A percentile compares a stretch with the other conserved stretches of the same genome.
These are phyloP conservation scores for Zasmidium angulare DNA, from an alignment of 2,329 filamentous ascomycete species.

Conservation along the genomic window DNA sequence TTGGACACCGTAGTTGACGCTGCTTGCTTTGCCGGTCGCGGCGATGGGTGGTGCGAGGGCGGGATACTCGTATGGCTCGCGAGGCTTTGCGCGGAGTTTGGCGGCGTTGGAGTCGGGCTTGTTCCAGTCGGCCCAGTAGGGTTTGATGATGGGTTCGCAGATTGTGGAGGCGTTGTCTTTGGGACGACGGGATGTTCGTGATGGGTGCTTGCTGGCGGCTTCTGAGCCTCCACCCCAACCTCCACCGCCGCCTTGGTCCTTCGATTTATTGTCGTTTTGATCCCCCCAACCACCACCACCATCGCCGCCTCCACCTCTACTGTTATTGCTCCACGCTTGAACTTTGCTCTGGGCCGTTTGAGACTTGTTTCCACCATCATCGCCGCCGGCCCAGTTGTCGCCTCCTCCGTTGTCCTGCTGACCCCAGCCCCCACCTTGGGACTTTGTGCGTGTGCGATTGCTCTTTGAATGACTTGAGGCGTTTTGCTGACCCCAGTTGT, in stretches of 20 bases:
- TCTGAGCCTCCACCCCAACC: neutral
- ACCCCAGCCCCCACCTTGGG: neutral
- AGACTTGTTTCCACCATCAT: neutral
- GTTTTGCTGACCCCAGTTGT: constrained; percentile 6
- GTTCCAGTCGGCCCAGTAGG: constrained; percentile 36
- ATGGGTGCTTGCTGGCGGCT: neutral
- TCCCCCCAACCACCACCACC: neutral
- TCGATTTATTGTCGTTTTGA: neutral
- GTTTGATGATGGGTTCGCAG: constrained; percentile 27
- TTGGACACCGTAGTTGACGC: constrained; percentile 27
- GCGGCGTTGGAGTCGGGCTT: neutral
- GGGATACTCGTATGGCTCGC: constrained; percentile 32
- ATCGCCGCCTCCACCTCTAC: neutral
- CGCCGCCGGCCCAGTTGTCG: neutral
- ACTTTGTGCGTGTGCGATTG: neutral
- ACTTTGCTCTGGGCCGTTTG: constrained; percentile 4
- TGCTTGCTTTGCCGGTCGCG: constrained; percentile 16
- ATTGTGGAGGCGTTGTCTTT: constrained; percentile 8
- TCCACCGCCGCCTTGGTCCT: neutral
- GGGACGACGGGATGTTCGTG: too few relatives aligned
- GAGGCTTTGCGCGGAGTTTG: constrained; percentile 13
- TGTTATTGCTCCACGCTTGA: neutral
- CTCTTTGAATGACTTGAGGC: neutral
- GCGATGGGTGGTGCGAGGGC: constrained; percentile 32
- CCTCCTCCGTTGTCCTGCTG: neutral